Evolutionary conservation across 2,329 filamentous ascomycete genomes (phyloP).

Genomic region (Phoma sp.): DNA sequence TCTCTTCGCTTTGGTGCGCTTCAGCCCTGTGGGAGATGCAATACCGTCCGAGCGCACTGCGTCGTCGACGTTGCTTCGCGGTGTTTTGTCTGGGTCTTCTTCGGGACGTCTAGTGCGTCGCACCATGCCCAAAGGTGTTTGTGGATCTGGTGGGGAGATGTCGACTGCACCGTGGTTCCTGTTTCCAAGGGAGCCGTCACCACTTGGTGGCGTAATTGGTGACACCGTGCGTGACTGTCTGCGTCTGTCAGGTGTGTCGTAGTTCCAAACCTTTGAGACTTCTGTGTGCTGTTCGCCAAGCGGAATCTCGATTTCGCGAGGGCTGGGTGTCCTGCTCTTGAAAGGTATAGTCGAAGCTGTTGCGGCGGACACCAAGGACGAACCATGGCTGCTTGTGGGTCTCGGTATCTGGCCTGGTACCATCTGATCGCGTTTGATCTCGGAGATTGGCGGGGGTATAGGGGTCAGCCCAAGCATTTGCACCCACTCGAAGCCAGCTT

Average conservation of each 20-base stretch:
- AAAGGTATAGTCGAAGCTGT: constrained; percentile 44
- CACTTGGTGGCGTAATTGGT: constrained; percentile 48
- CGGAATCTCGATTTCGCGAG: constrained; percentile 66
- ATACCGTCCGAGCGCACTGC: constrained; percentile 42
- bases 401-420: constrained; percentile 56
- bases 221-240: constrained; percentile 40
- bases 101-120: constrained; percentile 19
- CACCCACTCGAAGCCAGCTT: constrained; percentile 85
- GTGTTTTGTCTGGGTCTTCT: constrained; percentile 40
- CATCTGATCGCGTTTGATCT: constrained; percentile 57
- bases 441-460: constrained; percentile 64
- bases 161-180: constrained; percentile 22
- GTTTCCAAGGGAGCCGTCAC: constrained; percentile 45
- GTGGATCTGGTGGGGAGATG: constrained; percentile 23
- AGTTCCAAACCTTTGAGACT: constrained; percentile 56
- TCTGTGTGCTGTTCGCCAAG: constrained; percentile 64
- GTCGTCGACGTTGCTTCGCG: constrained; percentile 49
- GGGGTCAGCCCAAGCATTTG: constrained; percentile 77
- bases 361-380: constrained; percentile 56
- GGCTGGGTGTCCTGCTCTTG: constrained; percentile 55
- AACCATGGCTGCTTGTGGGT: constrained; percentile 60
- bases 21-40: constrained; percentile 44
- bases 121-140: constrained; percentile 23
- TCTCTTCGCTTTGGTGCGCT: constrained; percentile 50
- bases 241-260: constrained; percentile 43